These are phyloP conservation scores for Quillaja saponaria DNA, from an alignment of 306 rosid species.

Conservation along the genomic window DNA sequence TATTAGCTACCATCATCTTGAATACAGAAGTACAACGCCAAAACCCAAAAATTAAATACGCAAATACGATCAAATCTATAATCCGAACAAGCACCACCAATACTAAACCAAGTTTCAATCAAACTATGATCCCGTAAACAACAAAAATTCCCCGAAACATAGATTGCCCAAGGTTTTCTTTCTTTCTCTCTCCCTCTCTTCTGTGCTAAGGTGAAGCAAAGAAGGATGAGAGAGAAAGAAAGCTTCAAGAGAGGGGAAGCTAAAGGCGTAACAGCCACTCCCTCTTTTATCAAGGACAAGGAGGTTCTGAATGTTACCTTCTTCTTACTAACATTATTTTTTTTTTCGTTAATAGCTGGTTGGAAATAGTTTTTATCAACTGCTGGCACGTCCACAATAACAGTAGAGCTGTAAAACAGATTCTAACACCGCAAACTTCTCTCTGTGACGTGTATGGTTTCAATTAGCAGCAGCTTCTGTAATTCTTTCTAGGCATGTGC, in stretches of 20 bases:
- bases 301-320: slow-evolving; percentile 1
- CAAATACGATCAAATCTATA: slow-evolving; percentile 1
- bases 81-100: slow-evolving; percentile 20
- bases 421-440: too few species aligned
- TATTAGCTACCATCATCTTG: slow-evolving; percentile 84
- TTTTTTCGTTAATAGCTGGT: slow-evolving; percentile 1
- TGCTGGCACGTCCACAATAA: not conserved
- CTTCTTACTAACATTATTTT: not conserved
- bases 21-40: not conserved
- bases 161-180: slow-evolving; percentile 13
- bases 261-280: slow-evolving; percentile 45
- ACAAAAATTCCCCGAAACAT: slow-evolving; percentile 6
- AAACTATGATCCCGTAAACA: slow-evolving; percentile 14
- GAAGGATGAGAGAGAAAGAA: slow-evolving; percentile 47
- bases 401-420: not conserved
- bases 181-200: slow-evolving; percentile 39
- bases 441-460: not conserved
- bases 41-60: not conserved
- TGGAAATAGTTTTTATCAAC: slow-evolving; percentile 13
- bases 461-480: not conserved
- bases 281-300: too few species aligned
- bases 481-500: not conserved
- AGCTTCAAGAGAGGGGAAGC: slow-evolving; percentile 18
- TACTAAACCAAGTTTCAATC: slow-evolving; percentile 12
- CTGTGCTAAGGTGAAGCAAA: slow-evolving; percentile 37